These are phyloP conservation scores for Ophiostoma ips DNA, from an alignment of 2,329 filamentous ascomycete species.

Conservation along the genomic window DNA sequence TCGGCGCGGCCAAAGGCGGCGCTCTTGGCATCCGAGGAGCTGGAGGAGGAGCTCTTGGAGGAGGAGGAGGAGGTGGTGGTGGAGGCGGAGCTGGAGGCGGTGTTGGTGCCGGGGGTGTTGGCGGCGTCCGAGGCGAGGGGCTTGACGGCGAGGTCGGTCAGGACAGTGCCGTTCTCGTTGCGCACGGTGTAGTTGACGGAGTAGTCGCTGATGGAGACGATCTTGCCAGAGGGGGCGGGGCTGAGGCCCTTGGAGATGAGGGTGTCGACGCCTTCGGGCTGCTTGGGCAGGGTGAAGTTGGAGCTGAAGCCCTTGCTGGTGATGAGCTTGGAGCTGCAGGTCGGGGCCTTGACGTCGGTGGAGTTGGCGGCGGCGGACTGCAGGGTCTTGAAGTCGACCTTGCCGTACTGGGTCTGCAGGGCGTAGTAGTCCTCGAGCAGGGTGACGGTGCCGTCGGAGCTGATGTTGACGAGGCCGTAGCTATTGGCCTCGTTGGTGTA, in stretches of 20 bases:
- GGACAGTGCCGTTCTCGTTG: slow-evolving; percentile 49
- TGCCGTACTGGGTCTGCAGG: slow-evolving; percentile 60
- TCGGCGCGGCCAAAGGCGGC: slow-evolving; percentile 10
- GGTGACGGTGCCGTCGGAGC: slow-evolving; percentile 39
- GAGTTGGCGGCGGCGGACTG: slow-evolving; percentile 46
- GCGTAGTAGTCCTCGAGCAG: slow-evolving; percentile 56
- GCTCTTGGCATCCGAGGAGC: slow-evolving; percentile 13
- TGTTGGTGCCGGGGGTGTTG: slow-evolving; percentile 33
- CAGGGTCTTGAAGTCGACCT: slow-evolving; percentile 57
- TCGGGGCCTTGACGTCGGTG: slow-evolving; percentile 37
- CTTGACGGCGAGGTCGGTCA: slow-evolving; percentile 34
- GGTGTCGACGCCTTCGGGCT: slow-evolving; percentile 52
- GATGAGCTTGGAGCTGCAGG: slow-evolving; percentile 56
- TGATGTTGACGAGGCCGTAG: slow-evolving; percentile 50
- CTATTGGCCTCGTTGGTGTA: slow-evolving; percentile 58
- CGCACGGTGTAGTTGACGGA: slow-evolving; percentile 43
- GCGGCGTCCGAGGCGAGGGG: slow-evolving; percentile 29
- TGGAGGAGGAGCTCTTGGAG: slow-evolving; percentile 3
- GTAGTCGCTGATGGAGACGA: slow-evolving; percentile 46
- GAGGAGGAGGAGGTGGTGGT: slow-evolving; percentile 3
- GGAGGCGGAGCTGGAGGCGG: slow-evolving; percentile 7
- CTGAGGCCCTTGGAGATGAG: slow-evolving; percentile 66
- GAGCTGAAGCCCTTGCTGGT: slow-evolving; percentile 49
- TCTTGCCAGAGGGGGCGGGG: slow-evolving; percentile 47
- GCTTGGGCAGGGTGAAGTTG: slow-evolving; percentile 63